These are phyloP conservation scores for Chaetomium olivaceum DNA, from an alignment of 2,329 filamentous ascomycete genomes.

Conservation along the genomic window DNA sequence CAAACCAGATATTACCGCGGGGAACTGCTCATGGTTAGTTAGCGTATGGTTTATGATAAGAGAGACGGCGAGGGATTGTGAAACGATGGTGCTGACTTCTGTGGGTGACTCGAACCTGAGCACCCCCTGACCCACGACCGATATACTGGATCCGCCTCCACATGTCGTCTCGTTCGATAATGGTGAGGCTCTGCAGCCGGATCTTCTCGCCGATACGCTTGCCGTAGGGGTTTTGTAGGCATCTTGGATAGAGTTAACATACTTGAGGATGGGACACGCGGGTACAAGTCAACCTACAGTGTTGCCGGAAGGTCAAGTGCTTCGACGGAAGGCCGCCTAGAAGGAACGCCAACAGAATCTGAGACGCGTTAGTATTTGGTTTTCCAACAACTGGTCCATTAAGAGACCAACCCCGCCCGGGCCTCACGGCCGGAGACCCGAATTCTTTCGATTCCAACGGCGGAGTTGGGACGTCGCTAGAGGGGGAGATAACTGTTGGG, in stretches of 20 bases:
- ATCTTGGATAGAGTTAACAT: not conserved
- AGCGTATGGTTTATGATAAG: not conserved
- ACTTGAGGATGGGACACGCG: too few relatives aligned
- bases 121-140: not conserved
- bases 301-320: not conserved
- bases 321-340: not conserved
- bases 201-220: conserved; percentile 10
- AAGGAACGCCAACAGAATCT: not conserved
- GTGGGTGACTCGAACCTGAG: conserved; percentile 3
- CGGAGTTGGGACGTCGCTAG: not conserved
- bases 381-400: not conserved
- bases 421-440: too few relatives aligned
- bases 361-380: not conserved
- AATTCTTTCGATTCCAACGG: not conserved
- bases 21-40: not conserved
- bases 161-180: conserved; percentile 6
- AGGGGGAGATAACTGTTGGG: too few relatives aligned
- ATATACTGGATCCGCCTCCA: conserved; percentile 8
- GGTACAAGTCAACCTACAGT: not conserved
- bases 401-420: not conserved
- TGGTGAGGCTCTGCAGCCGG: not conserved
- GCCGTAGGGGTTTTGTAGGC: conserved; percentile 7
- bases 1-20: conserved; percentile 9
- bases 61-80: not conserved
- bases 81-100: not conserved